A percentile compares a stretch with the other conserved stretches of the same genome.
Conservation (phyloP, 208 protist species). For the Trypanosomatidae sp. region DNA sequence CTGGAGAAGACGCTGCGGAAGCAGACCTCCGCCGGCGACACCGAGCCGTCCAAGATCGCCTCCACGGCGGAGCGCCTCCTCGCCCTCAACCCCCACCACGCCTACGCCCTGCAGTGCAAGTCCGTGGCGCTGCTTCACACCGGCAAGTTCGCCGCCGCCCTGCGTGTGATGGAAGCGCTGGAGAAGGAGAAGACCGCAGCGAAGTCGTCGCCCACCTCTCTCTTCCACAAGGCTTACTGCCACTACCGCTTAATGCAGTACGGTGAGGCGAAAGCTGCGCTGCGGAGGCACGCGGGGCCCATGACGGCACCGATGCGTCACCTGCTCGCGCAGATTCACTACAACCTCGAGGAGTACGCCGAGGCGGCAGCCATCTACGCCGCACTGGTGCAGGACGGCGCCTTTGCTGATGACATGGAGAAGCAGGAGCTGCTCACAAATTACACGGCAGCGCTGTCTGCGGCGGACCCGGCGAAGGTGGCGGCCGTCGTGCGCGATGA, state of each 20-base stretch:
- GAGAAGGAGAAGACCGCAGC: constrained; percentile 1
- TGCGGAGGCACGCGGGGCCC: too few relatives aligned
- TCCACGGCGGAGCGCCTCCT: constrained; percentile 72
- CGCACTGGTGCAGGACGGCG: constrained; percentile 38
- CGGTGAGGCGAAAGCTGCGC: constrained; percentile 52
- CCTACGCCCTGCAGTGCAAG: constrained; percentile 66
- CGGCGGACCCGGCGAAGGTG: constrained; percentile 44
- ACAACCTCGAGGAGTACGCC: constrained; percentile 78
- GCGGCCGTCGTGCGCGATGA: constrained; percentile 38
- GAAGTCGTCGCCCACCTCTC: constrained; percentile 13
- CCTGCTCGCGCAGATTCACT: constrained; percentile 81
- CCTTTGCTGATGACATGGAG: too few relatives aligned
- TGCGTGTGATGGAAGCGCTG: constrained; percentile 56
- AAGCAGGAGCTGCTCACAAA: constrained; percentile 74
- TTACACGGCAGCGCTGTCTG: constrained; percentile 64
- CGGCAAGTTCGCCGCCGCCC: constrained; percentile 64
- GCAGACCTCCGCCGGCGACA: constrained; percentile 36
- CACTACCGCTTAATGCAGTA: constrained; percentile 68
- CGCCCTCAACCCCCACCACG: constrained; percentile 44
- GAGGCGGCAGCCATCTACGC: constrained; percentile 69
- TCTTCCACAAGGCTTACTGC: constrained; percentile 79
- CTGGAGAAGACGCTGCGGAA: constrained; percentile 67
- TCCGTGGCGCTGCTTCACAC: constrained; percentile 62
- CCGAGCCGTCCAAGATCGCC: constrained; percentile 47
- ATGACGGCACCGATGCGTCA: too few relatives aligned